phyloP scores from a whole-genome alignment of 2,329 filamentous ascomycete genomes.

The Aspergillus latus region DNA sequence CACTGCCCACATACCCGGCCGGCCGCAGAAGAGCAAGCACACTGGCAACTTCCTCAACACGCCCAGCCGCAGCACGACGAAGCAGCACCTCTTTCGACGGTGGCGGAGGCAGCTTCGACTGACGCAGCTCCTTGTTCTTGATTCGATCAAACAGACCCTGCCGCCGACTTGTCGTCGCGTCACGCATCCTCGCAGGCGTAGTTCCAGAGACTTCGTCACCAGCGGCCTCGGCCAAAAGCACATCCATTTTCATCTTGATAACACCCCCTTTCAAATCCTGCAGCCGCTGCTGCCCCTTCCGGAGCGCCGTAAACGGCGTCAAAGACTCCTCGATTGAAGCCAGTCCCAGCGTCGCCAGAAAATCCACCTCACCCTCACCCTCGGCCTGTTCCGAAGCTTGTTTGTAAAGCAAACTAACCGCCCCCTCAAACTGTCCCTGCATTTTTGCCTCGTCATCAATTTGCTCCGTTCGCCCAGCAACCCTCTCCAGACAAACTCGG shows the following conservation, averaged over 20 bases:
- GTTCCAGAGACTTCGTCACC: conserved; percentile 14
- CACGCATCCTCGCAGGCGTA: conserved; percentile 26
- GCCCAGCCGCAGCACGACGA: conserved; percentile 65
- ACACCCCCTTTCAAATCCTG: conserved; percentile 43
- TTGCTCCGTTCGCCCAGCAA: conserved; percentile 19
- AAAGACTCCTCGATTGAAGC: conserved; percentile 40
- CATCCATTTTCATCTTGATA: conserved; percentile 38
- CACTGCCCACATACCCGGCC: conserved; percentile 32
- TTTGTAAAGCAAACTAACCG: conserved; percentile 48
- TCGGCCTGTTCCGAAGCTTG: conserved; percentile 36
- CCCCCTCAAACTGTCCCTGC: conserved; percentile 52
- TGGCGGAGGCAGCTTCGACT: conserved; percentile 47
- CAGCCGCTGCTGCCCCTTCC: conserved; percentile 42
- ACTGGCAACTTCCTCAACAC: conserved; percentile 66
- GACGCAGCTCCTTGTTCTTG: conserved; percentile 62
- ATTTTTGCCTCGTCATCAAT: conserved; percentile 48
- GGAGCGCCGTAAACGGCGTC: conserved; percentile 34
- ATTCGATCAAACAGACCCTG: conserved; percentile 75
- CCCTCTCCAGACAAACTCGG: conserved; percentile 39
- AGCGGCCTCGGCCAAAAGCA: conserved; percentile 25
- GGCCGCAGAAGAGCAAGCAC: conserved; percentile 64
- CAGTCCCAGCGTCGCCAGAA: conserved; percentile 34
- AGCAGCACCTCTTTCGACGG: conserved; percentile 58
- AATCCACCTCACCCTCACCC: conserved; percentile 35
- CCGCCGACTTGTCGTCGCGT: conserved; percentile 34